These are phyloP conservation scores for Asterella californica DNA, from an alignment of 225 moss, liverwort and hornwort species.

Conservation along the genomic window DNA sequence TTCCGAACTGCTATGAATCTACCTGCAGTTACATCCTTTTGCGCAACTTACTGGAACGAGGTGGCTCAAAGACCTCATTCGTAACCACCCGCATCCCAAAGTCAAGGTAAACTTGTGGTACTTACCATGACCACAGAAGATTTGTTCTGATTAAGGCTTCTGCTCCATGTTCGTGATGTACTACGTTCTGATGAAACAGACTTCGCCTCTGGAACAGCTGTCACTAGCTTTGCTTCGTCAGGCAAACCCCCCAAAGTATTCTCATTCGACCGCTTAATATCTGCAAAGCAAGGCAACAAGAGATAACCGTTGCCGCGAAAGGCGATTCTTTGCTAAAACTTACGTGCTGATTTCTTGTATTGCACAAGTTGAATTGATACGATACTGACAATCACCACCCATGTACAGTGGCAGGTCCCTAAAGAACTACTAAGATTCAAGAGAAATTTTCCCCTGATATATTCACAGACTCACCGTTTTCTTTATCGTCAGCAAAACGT, in stretches of 20 bases:
- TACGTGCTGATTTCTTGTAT: background rate
- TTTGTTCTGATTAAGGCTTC: conserved; percentile 6
- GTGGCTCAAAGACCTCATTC: background rate
- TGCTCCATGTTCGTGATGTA: conserved; percentile 13
- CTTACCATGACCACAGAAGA: conserved; percentile 14
- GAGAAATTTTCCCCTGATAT: background rate
- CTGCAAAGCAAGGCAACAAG: background rate
- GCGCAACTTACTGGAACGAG: background rate
- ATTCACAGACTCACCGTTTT: background rate
- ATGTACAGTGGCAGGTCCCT: background rate
- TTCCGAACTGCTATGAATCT: background rate
- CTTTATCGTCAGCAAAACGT: background rate
- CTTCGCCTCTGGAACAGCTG: background rate
- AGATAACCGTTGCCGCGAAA: background rate
- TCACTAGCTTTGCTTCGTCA: background rate
- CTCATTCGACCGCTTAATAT: background rate
- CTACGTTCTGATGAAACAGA: background rate
- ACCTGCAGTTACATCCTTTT: too few species aligned
- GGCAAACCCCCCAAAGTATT: background rate
- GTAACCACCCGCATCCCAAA: background rate
- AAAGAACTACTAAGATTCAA: background rate
- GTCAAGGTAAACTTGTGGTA: background rate
- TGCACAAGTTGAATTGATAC: background rate
- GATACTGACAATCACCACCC: background rate
- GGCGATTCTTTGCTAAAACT: background rate